A percentile compares a stretch with the other conserved stretches of the same genome.
Evolutionary conservation across 2,329 filamentous ascomycete genomes (phyloP).

Genomic region (Penicillium sp.): DNA sequence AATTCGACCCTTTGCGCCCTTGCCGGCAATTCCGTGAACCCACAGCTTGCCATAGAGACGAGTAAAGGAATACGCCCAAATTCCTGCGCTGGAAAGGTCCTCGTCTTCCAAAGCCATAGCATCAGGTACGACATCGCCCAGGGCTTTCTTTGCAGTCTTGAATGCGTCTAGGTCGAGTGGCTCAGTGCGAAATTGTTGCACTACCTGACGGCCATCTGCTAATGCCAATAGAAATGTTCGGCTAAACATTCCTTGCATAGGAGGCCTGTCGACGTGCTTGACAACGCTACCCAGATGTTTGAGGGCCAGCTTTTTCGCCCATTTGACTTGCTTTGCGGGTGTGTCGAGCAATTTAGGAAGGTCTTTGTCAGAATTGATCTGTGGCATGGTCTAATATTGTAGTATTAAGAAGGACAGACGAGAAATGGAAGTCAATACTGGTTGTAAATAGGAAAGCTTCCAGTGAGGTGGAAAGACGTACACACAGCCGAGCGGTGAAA

Average conservation of each 20-base stretch:
- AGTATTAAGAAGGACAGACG: too few species aligned
- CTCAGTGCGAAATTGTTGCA: conserved; percentile 19
- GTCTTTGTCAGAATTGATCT: conserved; percentile 3
- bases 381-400: not conserved
- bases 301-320: conserved; percentile 24
- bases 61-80: too few species aligned
- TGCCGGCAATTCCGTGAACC: too few species aligned
- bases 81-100: too few species aligned
- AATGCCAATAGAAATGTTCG: conserved; percentile 24
- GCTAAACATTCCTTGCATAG: conserved; percentile 28
- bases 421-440: too few species aligned
- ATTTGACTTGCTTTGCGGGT: conserved; percentile 20
- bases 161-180: conserved; percentile 5
- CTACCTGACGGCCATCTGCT: conserved; percentile 16
- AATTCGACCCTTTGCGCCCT: too few species aligned
- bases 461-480: too few species aligned
- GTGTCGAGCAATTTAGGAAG: conserved; percentile 22
- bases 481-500: too few species aligned
- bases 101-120: too few species aligned
- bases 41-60: too few species aligned
- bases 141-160: conserved; percentile 2
- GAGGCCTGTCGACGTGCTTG: conserved; percentile 24
- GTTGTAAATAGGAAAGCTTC: too few species aligned
- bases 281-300: conserved; percentile 23
- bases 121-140: too few species aligned